These are phyloP conservation scores for Euclidium syriacum DNA, from an alignment of 345 rosid genomes.

Conservation along the genomic window DNA sequence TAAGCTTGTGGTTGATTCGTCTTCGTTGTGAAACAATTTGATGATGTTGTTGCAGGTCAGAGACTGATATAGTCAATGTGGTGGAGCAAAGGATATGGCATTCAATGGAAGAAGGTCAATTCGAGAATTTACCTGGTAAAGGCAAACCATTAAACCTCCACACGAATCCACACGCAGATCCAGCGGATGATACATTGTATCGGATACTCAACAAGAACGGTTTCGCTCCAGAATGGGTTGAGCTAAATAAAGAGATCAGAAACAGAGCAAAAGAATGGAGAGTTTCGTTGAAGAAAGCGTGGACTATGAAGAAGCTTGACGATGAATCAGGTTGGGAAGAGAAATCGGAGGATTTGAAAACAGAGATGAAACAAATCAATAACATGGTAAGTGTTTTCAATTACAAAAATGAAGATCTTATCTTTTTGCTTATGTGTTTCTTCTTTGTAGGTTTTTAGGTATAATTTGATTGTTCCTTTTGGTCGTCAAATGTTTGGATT, in stretches of 20 bases:
- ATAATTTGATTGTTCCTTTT: constrained; percentile 77
- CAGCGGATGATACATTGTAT: constrained; percentile 81
- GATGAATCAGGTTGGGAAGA: constrained; percentile 55
- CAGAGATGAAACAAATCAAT: constrained; percentile 59
- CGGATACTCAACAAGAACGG: constrained; percentile 78
- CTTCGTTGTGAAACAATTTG: background rate
- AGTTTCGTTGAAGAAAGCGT: constrained; percentile 62
- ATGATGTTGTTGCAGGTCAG: constrained; percentile 51
- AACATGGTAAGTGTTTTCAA: constrained; percentile 47
- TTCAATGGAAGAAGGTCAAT: constrained; percentile 95
- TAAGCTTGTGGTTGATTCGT: background rate
- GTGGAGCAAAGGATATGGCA: constrained; percentile 96
- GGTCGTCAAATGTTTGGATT: constrained; percentile 87
- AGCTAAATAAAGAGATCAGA: constrained; percentile 85
- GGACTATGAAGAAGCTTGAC: constrained; percentile 41
- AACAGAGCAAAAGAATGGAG: constrained; percentile 59
- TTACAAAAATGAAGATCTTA: background rate
- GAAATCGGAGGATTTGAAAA: constrained; percentile 36
- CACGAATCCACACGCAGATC: constrained; percentile 75
- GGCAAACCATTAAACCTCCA: constrained; percentile 77
- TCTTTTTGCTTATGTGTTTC: background rate
- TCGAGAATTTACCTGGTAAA: constrained; percentile 88
- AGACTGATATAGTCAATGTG: constrained; percentile 72
- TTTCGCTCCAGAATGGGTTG: constrained; percentile 91
- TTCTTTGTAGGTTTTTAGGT: constrained; percentile 60